phyloP scores from a whole-genome alignment of 352 stramenopile genomes.

The Heterotrichella gracilis region DNA sequence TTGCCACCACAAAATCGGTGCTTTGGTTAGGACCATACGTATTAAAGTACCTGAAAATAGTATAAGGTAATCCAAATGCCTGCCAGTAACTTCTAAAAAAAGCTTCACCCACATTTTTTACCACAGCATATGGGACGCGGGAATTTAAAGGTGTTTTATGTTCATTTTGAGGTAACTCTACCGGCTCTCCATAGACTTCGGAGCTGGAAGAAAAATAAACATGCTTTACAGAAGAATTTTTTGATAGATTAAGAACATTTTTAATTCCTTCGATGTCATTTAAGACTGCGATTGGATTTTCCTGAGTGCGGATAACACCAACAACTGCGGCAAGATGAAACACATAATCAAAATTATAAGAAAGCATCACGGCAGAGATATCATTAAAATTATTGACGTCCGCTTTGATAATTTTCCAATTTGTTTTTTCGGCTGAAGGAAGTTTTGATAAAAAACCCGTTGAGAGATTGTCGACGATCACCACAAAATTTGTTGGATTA shows the following conservation, averaged over 20 bases:
- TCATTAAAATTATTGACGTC: neutral
- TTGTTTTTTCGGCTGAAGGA: neutral
- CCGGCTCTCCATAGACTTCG: neutral
- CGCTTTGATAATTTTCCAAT: neutral
- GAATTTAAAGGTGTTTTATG: neutral
- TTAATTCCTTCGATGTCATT: neutral
- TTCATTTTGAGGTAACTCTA: neutral
- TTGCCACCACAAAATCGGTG: neutral
- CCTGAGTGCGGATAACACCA: neutral
- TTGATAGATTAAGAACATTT: slow-evolving; percentile 6
- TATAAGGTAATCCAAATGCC: neutral
- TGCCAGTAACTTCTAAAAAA: slow-evolving; percentile 6
- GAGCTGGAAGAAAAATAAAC: neutral
- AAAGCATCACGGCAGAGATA: neutral
- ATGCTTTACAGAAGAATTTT: slow-evolving; percentile 3
- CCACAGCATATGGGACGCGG: neutral
- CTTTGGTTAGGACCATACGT: neutral
- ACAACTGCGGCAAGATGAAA: neutral
- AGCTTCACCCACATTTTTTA: neutral
- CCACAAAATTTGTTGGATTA: neutral
- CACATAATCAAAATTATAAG: neutral
- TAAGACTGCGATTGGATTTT: neutral
- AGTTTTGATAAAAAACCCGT: neutral
- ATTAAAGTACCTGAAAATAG: slow-evolving; percentile 3
- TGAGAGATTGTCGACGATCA: neutral